A percentile compares a stretch with the other conserved stretches of the same genome.
These are phyloP conservation scores for Bacterosira constricta DNA, from an alignment of 108 stramenopile genomes.

Conservation along the genomic window DNA sequence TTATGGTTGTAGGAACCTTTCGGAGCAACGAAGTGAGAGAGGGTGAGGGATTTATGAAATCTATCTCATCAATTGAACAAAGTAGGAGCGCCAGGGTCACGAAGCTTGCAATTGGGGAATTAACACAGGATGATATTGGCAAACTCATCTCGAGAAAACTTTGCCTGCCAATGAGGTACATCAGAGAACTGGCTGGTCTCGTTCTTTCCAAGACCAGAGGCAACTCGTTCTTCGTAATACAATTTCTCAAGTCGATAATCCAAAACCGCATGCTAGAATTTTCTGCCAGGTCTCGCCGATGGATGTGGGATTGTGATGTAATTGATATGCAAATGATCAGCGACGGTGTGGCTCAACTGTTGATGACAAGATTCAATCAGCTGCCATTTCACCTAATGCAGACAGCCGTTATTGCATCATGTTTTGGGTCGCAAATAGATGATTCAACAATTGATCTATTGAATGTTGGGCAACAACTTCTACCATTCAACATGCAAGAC, in stretches of 20 bases:
- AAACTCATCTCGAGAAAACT: too few species aligned
- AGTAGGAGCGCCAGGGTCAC: not conserved
- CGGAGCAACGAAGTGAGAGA: not conserved
- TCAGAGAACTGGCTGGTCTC: not conserved
- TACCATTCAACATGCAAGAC: not conserved
- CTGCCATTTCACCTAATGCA: not conserved
- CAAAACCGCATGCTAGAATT: not conserved
- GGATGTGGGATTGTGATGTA: not conserved
- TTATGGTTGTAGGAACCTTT: not conserved
- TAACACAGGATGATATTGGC: too few species aligned
- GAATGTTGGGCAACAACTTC: not conserved
- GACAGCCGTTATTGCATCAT: not conserved
- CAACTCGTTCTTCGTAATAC: not conserved
- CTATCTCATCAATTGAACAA: not conserved
- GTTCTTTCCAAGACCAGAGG: not conserved
- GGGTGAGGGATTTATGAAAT: not conserved
- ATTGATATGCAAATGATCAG: not conserved
- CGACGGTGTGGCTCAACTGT: not conserved
- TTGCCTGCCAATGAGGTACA: too few species aligned
- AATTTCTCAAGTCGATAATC: not conserved
- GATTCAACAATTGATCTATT: not conserved
- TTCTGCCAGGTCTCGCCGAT: not conserved
- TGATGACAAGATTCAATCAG: not conserved
- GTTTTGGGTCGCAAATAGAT: not conserved
- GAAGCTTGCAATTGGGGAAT: too few species aligned